Evolutionary conservation across 345 rosid species (phyloP), one percentile per base, ranked within the genome.

Genomic region (Syzygium aromaticum): DNA sequence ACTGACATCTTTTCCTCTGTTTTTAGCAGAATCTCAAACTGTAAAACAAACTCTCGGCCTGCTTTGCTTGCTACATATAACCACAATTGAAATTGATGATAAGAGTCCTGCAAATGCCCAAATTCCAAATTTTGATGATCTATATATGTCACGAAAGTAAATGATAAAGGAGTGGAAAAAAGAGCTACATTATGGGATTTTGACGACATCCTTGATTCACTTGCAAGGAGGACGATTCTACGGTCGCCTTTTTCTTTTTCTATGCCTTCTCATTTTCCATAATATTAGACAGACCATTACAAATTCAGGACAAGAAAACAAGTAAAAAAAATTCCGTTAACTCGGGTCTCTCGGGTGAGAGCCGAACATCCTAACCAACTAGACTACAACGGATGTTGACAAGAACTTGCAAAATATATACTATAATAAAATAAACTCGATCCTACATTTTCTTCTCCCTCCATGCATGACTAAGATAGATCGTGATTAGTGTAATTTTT

Each of bases 331-430:
- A 4, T 89, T 89, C 88, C 89, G 88, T 91, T 91, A 90, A 91
- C 90, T 90, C 90, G 89, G 91, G 90, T 89, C 90, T 87, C 86
- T 91, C 91, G 87, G 90, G 91, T 90, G 93, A 92, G 90, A 90
- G 91, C 92, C 92, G 91, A 90, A 88, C 88, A 92, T 92, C 93
- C 90, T 90, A 77, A 90, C 91, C 91, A 86, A 89, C 92, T 90
- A 89, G 93, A 92, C 91, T 89, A 89, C 93, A 90, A 89, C 91
- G 89, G 91, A 91, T 73, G 3, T 33, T 19, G 23, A 0, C 46
- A 0, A 30, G 0, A 0, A 3, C 0, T 4, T 64, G 46, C 19
- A 67, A 2, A 67, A 33, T 17, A 17, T 2, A 1, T 0, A 2
- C 0, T 17, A 67, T 67, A 67, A 33, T 8, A 4, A 33, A 17